Base-by-base conservation (phyloP, 192 early-diverging fungal species). In the Glomus cerebriforme region DNA sequence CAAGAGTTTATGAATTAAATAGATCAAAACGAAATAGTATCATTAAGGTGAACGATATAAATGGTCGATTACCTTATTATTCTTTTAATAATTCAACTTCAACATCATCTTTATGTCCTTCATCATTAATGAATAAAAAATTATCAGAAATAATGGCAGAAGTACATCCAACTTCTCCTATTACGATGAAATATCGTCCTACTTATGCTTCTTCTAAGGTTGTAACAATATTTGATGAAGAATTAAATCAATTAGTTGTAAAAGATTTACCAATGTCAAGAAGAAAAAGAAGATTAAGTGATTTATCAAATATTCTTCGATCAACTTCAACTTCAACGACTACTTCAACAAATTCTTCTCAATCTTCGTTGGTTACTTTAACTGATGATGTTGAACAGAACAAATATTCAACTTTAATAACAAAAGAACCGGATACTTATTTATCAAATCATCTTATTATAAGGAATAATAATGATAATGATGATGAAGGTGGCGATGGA, bases 201-300 rank as follows among this genome's bases (percentile, higher is more conserved):
- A 62, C 73, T 15, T 75, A 75, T 75, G 58, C 34, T 37, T 24
- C 49, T 37, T 34, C 34, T 13, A 59, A 59, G 12, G 29, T 59
- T n/a, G 24, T 75, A 7, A 75, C 59, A 39, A 12, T 62, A n/a
- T 37, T 60, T 62, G 59, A 75, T 75, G 73, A 75, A n/a, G 7
- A 13, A 27, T 27, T 29, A 75, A 62, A 62, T 15, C 19, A 75
- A 39, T 39, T 75, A 9, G 15, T 59, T 0, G 35, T 26, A n/a
- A 59, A 39, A 6, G 73, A 75, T 62, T 39, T 75, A 75, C 73
- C 73, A 24, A 10, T 75, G 1, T 32, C 73, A 19, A 58, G 73
- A 60, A 59, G 58, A 59, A 59, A 35, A 39, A 34, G 19, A 24
- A 34, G 73, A 62, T 62, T 75, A 75, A 62, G 32, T 62, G 37